phyloP scores from a whole-genome alignment of 441 rosid species.

The Pelargonium citronellum region DNA sequence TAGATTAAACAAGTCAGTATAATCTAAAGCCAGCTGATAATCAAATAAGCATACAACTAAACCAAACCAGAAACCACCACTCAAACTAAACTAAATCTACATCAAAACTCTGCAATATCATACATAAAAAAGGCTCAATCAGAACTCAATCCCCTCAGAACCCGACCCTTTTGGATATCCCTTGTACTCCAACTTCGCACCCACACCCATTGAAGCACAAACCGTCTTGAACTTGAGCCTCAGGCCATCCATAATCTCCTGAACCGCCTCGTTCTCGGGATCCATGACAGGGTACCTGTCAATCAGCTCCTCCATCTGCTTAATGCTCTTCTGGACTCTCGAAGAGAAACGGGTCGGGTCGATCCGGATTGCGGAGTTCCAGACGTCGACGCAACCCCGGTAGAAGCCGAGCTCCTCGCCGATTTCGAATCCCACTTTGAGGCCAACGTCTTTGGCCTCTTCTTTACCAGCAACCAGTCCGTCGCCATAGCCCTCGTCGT shows the following conservation, averaged over 20 bases:
- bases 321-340: slow-evolving; percentile 49
- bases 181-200: slow-evolving; percentile 51
- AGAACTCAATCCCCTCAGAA: slow-evolving; percentile 50
- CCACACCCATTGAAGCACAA: slow-evolving; percentile 45
- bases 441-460: slow-evolving; percentile 56
- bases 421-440: slow-evolving; percentile 62
- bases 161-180: slow-evolving; percentile 44
- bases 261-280: slow-evolving; percentile 60
- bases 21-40: too few species aligned
- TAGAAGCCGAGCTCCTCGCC: slow-evolving; percentile 87
- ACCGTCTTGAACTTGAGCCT: slow-evolving; percentile 63
- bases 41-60: too few species aligned
- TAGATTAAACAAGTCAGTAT: background rate
- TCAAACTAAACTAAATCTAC: background rate
- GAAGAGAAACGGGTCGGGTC: slow-evolving; percentile 45
- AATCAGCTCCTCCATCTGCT: slow-evolving; percentile 52
- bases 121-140: slow-evolving; percentile 16
- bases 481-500: slow-evolving; percentile 50
- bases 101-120: background rate
- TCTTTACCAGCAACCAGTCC: slow-evolving; percentile 52
- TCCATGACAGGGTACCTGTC: slow-evolving; percentile 52
- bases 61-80: background rate
- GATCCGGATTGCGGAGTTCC: slow-evolving; percentile 51
- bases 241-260: slow-evolving; percentile 52
- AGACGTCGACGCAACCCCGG: slow-evolving; percentile 60